These are phyloP conservation scores for Tolypocladium tropicale DNA, from an alignment of 2,329 filamentous ascomycete species.

Conservation along the genomic window DNA sequence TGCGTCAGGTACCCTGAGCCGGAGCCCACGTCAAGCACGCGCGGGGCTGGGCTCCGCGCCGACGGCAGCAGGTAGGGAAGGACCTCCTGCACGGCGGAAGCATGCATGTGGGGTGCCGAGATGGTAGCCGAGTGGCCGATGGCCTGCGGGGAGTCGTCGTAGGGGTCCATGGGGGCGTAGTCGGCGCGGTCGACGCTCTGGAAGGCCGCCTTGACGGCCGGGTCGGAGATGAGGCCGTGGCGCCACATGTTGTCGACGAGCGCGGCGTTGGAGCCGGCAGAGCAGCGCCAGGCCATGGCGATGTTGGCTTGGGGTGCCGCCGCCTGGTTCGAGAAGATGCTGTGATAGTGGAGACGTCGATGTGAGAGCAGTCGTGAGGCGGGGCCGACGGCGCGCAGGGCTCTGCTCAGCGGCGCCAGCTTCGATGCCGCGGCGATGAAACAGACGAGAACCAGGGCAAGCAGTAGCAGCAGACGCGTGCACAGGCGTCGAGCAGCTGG, in stretches of 20 bases:
- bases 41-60: constrained; percentile 21
- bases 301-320: constrained; percentile 3
- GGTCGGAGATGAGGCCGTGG: constrained; percentile 62
- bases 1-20: constrained; percentile 82
- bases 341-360: background rate
- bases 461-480: too few species aligned
- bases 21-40: constrained; percentile 65
- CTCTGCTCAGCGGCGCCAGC: background rate
- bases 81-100: constrained; percentile 39
- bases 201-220: constrained; percentile 71
- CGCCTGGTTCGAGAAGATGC: background rate
- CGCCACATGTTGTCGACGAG: constrained; percentile 69
- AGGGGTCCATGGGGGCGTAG: constrained; percentile 63
- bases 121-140: constrained; percentile 49
- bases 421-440: background rate
- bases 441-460: background rate
- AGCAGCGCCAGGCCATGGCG: constrained; percentile 84
- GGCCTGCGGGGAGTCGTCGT: constrained; percentile 47
- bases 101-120: constrained; percentile 52
- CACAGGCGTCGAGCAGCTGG: background rate
- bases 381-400: background rate
- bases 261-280: constrained; percentile 61
- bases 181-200: constrained; percentile 79
- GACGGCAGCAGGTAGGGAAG: constrained; percentile 30
- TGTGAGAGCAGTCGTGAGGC: background rate